Conservation (phyloP, 192 early-diverging fungal species). For the Phycomyces nitens region DNA sequence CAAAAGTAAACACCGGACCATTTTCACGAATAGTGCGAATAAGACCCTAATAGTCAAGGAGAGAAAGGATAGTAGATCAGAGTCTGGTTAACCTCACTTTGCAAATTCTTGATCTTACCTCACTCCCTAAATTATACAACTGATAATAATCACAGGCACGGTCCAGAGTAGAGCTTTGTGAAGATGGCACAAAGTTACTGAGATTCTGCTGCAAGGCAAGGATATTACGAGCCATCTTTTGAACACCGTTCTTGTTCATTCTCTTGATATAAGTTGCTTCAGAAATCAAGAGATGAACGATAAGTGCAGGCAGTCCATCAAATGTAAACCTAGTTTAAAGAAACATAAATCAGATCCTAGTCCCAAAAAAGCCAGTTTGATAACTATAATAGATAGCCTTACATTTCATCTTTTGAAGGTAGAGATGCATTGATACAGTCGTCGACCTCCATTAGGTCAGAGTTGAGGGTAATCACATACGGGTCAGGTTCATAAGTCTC, state of each 20-base stretch:
- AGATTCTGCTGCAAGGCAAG: slow-evolving; percentile 86
- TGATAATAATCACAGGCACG: slow-evolving; percentile 71
- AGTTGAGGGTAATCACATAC: slow-evolving; percentile 79
- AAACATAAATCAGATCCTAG: background rate
- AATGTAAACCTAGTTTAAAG: slow-evolving; percentile 63
- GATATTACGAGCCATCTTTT: slow-evolving; percentile 80
- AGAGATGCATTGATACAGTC: slow-evolving; percentile 65
- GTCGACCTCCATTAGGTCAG: slow-evolving; percentile 73
- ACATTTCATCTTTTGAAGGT: slow-evolving; percentile 60
- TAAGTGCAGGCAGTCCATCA: slow-evolving; percentile 75
- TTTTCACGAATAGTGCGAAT: slow-evolving; percentile 53
- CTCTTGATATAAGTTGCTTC: slow-evolving; percentile 69
- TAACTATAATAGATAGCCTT: slow-evolving; percentile 13
- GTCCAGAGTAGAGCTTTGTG: slow-evolving; percentile 65
- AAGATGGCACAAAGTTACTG: slow-evolving; percentile 65
- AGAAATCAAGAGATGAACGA: slow-evolving; percentile 62
- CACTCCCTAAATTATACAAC: slow-evolving; percentile 56
- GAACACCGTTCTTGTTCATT: slow-evolving; percentile 64
- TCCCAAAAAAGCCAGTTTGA: too few relatives aligned
- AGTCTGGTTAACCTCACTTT: too few relatives aligned
- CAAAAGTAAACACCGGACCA: slow-evolving; percentile 64
- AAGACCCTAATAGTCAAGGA: slow-evolving; percentile 10
- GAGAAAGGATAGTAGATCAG: background rate
- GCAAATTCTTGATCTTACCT: too few relatives aligned
- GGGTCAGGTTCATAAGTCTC: slow-evolving; percentile 82